Base-by-base conservation (phyloP, 805 yeast genomes). In the Lipomyces orientalis region DNA sequence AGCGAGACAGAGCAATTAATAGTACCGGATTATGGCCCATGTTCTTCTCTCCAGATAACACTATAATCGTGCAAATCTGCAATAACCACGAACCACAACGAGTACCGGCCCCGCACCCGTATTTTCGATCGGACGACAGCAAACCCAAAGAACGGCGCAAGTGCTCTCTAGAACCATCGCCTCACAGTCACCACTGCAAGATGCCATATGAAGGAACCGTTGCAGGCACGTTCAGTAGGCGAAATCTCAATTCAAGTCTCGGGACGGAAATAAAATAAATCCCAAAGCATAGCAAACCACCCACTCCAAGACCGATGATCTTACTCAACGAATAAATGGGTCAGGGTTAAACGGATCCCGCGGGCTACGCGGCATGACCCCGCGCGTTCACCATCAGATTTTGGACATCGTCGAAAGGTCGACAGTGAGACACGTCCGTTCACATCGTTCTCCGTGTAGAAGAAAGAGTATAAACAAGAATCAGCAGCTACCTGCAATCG, bases 41-140 rank as follows among this genome's bases (percentile, higher is more conserved):
- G 35, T 60, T 55, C 39, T 39, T n/a, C 25, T 58, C 25, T 34
- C 37, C 25, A 16, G 9, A 22, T n/a, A 49, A 37, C 43, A 16
- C 43, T 37, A 37, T 37, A 31, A n/a, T 49, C 16, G 57, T 33
- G 62, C 35, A 51, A 60, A 19, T 49, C 22, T 49, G 14, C 62
- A 59, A 59, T 19, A 39, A 37, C 5, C 25, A 14, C 16, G 12
- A 4, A 37, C 57, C 19, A 54, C 33, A 29, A 25, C 31, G 29
- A 46, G 46, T 59, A 61, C 49, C 60, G 33, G 49, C 64, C 64
- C 33, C 56, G 29, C 54, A 54, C 46, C 7, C 22, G 14, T 49
- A 12, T 35, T 35, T 35, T 39, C 58, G 39, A 25, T 60, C n/a
- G 10, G 12, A 19, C n/a, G 49, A 43, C n/a, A 16, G 14, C 49